Evolutionary conservation across 1,284 basidiomycete genomes (phyloP), one percentile per base, ranked within the genome.

Genomic region (Ceratobasidium sp.): DNA sequence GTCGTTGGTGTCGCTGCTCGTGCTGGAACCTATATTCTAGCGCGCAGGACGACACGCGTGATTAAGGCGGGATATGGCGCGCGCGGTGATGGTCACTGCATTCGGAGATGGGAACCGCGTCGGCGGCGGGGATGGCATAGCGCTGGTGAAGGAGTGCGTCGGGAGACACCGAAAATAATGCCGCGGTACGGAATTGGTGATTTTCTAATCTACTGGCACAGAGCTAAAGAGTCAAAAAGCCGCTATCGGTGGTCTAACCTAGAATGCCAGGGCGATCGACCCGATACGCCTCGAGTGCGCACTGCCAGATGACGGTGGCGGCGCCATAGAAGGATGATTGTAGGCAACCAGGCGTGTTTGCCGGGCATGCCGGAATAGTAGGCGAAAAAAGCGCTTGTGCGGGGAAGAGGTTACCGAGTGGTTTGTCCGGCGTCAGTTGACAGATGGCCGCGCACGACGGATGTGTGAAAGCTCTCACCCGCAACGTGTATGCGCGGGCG

Each of bases 401-500:
- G 61, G 61, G 65, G 65, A 47, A 42, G 45, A 26, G 39, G 54
- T 61, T 23, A 23, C 69, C 69, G 69, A 56, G n/a, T 17, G 49
- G 58, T 45, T 13, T 39, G 60, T 20, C 45, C 31, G 69, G 69
- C 51, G 47, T 63, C 58, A 74, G 69, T 74, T 74, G 69, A 63
- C 58, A 39, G 53, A 23, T 74, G 69, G 60, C 45, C 69, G 58
- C 69, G 56, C 42, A 42, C n/a, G 68, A 49, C 54, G 68, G 68
- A 60, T 73, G 69, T 74, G 69, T 74, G 69, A 63, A 63, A 61
- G 69, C 69, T 71, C 68, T 60, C 68, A 71, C 68, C 68, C 28
- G 20, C 54, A 23, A 53, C 33, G 23, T 58, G n/a, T 7, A 3
- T 7, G 37, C 39, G 60, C 4, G 8, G 20, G 61, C 61, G 17